These are phyloP conservation scores for Macrophomina pseudophaseolina DNA, from an alignment of 2,329 filamentous ascomycete species.

Conservation along the genomic window DNA sequence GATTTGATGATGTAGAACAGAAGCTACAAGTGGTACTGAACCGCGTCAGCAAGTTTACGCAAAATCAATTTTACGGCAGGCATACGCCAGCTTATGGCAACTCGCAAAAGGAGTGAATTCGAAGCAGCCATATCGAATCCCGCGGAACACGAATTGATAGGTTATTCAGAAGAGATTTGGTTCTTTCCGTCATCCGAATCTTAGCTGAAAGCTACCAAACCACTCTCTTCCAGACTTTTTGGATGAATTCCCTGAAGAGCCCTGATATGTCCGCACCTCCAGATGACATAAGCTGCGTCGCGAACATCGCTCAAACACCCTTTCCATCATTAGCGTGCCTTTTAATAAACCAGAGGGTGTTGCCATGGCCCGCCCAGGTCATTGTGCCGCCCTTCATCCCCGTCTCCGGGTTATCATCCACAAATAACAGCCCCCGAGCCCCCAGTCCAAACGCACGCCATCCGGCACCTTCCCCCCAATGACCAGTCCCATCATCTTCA, in stretches of 20 bases:
- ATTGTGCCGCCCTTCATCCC: constrained; percentile 34
- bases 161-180: no score
- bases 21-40: no score
- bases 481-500: constrained; percentile 17
- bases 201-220: no score
- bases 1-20: no score
- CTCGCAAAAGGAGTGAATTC: no score
- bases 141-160: no score
- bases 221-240: constrained; percentile 32
- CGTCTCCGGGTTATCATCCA: constrained; percentile 31
- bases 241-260: constrained; percentile 33
- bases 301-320: constrained; percentile 33
- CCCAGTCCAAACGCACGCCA: constrained; percentile 28
- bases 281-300: constrained; percentile 35
- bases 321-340: constrained; percentile 3
- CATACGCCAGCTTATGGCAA: no score
- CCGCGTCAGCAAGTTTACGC: no score
- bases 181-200: no score
- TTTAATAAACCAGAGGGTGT: constrained; percentile 34
- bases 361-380: constrained; percentile 35
- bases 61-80: no score
- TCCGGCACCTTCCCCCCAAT: constrained; percentile 28
- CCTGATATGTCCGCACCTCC: constrained; percentile 30
- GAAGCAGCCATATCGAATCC: no score
- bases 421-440: constrained; percentile 32